phyloP scores from a whole-genome alignment of 2,329 filamentous ascomycete genomes.

The Ophiocordyceps camponoti-rufipedis region DNA sequence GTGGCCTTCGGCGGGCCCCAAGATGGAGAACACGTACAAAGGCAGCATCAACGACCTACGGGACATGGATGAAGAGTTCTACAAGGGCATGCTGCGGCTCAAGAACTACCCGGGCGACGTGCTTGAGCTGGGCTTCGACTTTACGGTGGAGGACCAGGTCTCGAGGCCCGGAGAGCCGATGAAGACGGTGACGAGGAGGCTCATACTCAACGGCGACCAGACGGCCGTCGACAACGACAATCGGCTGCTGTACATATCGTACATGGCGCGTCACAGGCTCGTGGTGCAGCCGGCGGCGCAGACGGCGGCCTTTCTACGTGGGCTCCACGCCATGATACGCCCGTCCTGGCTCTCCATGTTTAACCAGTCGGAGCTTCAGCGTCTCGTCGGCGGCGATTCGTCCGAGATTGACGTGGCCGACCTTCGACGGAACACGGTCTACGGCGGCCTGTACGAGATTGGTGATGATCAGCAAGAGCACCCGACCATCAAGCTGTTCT shows the following conservation, averaged over 20 bases:
- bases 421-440: slow-evolving; percentile 64
- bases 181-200: slow-evolving; percentile 51
- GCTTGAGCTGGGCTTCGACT: slow-evolving; percentile 54
- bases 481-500: slow-evolving; percentile 71
- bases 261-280: slow-evolving; percentile 74
- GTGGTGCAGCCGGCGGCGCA: slow-evolving; percentile 64
- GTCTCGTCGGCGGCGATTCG: slow-evolving; percentile 74
- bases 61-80: slow-evolving; percentile 79
- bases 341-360: slow-evolving; percentile 96
- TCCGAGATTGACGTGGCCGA: slow-evolving; percentile 77
- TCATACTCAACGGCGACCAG: slow-evolving; percentile 61
- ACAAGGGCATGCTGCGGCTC: slow-evolving; percentile 64
- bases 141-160: slow-evolving; percentile 64
- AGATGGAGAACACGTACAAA: slow-evolving; percentile 55
- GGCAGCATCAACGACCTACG: slow-evolving; percentile 89
- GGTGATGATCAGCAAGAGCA: slow-evolving; percentile 84
- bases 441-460: slow-evolving; percentile 74
- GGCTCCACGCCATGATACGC: slow-evolving; percentile 73
- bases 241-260: slow-evolving; percentile 82
- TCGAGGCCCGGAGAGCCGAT: slow-evolving; percentile 25
- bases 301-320: slow-evolving; percentile 72
- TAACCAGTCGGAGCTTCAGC: slow-evolving; percentile 88
- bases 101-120: slow-evolving; percentile 79
- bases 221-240: slow-evolving; percentile 80
- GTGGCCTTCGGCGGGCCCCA: slow-evolving; percentile 59